Percentiles rank a stretch among this genome's conserved stretches.
These are phyloP conservation scores for Tuber melanosporum DNA, from an alignment of 495 filamentous ascomycete genomes.

Conservation along the genomic window DNA sequence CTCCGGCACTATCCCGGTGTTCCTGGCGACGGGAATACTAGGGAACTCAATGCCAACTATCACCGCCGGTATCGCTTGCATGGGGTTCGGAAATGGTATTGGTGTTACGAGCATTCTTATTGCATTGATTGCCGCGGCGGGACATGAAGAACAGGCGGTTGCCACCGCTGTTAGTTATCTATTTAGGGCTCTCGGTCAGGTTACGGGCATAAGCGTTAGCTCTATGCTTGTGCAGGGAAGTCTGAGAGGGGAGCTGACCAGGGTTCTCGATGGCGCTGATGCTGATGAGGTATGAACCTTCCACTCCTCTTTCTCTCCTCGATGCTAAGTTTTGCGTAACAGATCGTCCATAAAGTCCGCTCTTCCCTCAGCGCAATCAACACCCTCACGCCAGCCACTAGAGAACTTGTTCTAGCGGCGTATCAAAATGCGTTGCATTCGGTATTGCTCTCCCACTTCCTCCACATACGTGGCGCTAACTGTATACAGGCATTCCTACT, in stretches of 20 bases:
- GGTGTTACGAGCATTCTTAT: conserved; percentile 66
- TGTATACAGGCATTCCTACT: conserved; percentile 41
- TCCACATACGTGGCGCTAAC: background rate
- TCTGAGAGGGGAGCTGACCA: conserved; percentile 55
- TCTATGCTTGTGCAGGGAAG: conserved; percentile 68
- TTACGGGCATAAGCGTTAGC: conserved; percentile 63
- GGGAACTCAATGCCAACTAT: conserved; percentile 46
- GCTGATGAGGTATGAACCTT: conserved; percentile 45
- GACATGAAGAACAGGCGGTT: conserved; percentile 63
- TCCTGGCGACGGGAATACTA: conserved; percentile 54
- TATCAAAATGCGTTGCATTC: conserved; percentile 48
- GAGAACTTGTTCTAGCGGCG: conserved; percentile 58
- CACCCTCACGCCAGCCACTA: conserved; percentile 56
- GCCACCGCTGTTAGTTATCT: conserved; percentile 80
- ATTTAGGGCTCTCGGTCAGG: conserved; percentile 75
- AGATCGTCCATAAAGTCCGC: conserved; percentile 66
- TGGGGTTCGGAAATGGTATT: conserved; percentile 58
- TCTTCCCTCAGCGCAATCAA: conserved; percentile 67
- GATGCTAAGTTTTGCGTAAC: conserved; percentile 29
- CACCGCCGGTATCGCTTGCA: conserved; percentile 52
- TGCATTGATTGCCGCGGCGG: conserved; percentile 60
- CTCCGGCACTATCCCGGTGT: conserved; percentile 51
- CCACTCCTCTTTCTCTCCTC: too few species aligned
- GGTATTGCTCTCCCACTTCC: conserved; percentile 10
- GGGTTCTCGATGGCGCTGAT: conserved; percentile 53